These are phyloP conservation scores for Clathrospora elynae DNA, from an alignment of 2,329 filamentous ascomycete genomes.

Conservation along the genomic window DNA sequence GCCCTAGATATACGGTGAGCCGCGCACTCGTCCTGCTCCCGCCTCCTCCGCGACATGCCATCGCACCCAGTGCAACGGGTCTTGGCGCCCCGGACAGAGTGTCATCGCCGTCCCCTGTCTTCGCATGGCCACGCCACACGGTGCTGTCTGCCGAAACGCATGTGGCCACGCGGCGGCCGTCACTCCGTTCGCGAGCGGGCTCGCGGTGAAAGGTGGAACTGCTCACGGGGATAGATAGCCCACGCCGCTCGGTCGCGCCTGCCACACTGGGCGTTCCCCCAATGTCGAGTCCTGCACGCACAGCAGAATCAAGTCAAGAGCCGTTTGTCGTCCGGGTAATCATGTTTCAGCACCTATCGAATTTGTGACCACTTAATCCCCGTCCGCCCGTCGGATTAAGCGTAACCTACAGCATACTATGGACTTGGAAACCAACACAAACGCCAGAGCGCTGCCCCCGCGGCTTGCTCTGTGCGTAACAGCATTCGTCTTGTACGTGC, in stretches of 20 bases:
- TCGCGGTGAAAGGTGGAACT: no score
- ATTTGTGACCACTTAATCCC: slow-evolving; percentile 6
- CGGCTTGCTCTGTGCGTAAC: slow-evolving; percentile 16
- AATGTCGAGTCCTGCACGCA: no score
- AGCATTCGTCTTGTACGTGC: slow-evolving; percentile 21
- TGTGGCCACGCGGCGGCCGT: slow-evolving; percentile 3
- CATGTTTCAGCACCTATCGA: slow-evolving; percentile 12
- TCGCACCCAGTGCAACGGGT: not conserved
- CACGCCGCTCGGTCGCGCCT: no score
- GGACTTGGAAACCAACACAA: slow-evolving; percentile 10
- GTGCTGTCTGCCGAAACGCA: not conserved
- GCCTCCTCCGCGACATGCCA: slow-evolving; percentile 1
- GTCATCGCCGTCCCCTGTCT: no score
- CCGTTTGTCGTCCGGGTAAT: not conserved
- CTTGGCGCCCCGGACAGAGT: no score
- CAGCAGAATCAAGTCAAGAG: slow-evolving; percentile 2
- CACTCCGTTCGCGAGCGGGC: not conserved
- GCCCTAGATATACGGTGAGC: no score
- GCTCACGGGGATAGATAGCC: not conserved
- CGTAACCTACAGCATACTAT: slow-evolving; percentile 17
- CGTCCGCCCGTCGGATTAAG: slow-evolving; percentile 1
- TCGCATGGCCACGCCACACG: no score
- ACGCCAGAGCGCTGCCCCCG: slow-evolving; percentile 12
- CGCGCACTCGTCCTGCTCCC: not conserved
- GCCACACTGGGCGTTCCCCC: no score